Conservation (phyloP, 2,329 filamentous ascomycete genomes). For the Penicillium occitanis region DNA sequence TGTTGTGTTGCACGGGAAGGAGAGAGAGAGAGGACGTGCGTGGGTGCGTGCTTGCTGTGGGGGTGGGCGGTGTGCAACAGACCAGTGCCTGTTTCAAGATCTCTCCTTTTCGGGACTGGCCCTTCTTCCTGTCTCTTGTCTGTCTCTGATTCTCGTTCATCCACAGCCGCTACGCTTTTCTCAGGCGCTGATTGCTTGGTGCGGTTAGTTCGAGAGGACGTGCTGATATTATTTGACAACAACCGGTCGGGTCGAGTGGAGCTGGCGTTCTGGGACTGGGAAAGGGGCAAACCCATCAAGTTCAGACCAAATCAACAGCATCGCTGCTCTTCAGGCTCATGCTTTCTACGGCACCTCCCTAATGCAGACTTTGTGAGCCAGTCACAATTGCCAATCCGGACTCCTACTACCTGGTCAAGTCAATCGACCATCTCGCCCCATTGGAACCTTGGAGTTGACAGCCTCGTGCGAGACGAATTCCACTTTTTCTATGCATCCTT, state of each 20-base stretch:
- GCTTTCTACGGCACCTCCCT: neutral
- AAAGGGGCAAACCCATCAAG: conserved; percentile 12
- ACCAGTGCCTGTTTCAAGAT: neutral
- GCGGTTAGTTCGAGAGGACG: neutral
- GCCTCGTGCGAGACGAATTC: conserved; percentile 21
- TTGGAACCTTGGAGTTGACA: conserved; percentile 2
- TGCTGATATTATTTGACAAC: conserved; percentile 1
- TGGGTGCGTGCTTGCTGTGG: conserved; percentile 17
- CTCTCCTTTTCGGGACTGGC: conserved; percentile 16
- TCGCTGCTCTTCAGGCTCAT: neutral
- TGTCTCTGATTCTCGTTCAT: conserved; percentile 29
- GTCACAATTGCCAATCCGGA: conserved; percentile 9
- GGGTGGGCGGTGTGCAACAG: conserved; percentile 20
- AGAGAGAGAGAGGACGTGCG: neutral
- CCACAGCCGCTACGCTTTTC: conserved; percentile 22
- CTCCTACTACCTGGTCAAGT: neutral
- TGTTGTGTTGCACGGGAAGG: conserved; percentile 14
- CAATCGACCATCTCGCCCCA: conserved; percentile 12
- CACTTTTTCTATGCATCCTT: neutral
- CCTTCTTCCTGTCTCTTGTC: conserved; percentile 21
- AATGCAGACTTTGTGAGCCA: conserved; percentile 8
- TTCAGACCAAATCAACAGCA: conserved; percentile 4
- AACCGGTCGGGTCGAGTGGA: conserved; percentile 7
- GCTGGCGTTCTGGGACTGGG: conserved; percentile 5
- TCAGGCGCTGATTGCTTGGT: conserved; percentile 16